These are phyloP conservation scores for Tubosaeta sp. DNA, from an alignment of 768 basidiomycete species.

Conservation along the genomic window DNA sequence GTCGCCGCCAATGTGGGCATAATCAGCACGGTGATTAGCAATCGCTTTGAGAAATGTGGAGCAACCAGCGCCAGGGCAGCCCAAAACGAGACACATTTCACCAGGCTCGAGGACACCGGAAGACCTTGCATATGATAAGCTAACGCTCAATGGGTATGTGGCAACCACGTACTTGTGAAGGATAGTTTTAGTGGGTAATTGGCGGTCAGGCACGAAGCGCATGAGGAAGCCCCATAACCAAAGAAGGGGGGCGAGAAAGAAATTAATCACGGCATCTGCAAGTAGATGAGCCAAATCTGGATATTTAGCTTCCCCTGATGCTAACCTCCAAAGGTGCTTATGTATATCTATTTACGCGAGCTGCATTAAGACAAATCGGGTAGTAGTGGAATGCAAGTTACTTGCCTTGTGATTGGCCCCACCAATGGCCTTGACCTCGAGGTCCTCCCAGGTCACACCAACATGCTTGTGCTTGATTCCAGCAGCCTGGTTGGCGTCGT, in stretches of 20 bases:
- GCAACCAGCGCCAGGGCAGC: constrained; percentile 82
- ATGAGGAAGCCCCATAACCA: constrained; percentile 43
- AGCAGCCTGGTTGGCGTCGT: constrained; percentile 59
- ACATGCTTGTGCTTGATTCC: constrained; percentile 74
- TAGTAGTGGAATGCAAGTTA: neutral
- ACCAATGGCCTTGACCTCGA: constrained; percentile 59
- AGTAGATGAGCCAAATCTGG: neutral
- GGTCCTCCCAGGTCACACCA: constrained; percentile 69
- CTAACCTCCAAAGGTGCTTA: constrained; percentile 57
- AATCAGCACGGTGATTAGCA: constrained; percentile 69
- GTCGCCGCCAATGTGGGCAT: constrained; percentile 58
- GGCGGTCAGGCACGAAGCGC: constrained; percentile 36
- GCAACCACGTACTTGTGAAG: constrained; percentile 48
- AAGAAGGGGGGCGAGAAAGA: constrained; percentile 49
- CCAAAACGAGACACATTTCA: constrained; percentile 84
- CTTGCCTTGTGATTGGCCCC: constrained; percentile 53
- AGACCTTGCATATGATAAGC: constrained; percentile 35
- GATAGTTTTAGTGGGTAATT: constrained; percentile 45
- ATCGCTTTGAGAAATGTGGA: constrained; percentile 83
- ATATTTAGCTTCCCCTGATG: neutral
- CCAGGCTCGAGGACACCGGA: constrained; percentile 71
- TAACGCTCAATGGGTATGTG: neutral
- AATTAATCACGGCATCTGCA: constrained; percentile 48
- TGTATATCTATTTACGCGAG: constrained; percentile 38
- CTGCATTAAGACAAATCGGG: neutral